These are phyloP conservation scores for Neurospora sublineolata DNA, from an alignment of 495 filamentous ascomycete species.

Conservation along the genomic window DNA sequence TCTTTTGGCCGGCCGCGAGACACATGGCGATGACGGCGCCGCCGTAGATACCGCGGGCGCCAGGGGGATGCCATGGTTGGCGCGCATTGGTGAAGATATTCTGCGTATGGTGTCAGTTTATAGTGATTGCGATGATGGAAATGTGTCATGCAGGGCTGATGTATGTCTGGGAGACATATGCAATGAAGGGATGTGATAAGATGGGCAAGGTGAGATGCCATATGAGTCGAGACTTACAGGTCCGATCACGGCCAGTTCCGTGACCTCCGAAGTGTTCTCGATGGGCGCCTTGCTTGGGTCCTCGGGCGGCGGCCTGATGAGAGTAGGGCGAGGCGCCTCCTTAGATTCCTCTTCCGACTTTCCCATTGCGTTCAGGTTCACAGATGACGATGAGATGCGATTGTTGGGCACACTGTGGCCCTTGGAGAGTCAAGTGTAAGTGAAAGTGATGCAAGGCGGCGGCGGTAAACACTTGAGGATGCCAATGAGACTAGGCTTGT, in stretches of 20 bases:
- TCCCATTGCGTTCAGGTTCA: background rate
- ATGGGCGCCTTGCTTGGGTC: slow-evolving; percentile 66
- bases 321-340: slow-evolving; percentile 37
- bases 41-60: slow-evolving; percentile 86
- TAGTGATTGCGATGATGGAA: background rate
- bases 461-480: background rate
- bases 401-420: background rate
- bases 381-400: background rate
- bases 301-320: slow-evolving; percentile 63
- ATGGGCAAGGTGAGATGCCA: background rate
- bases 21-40: slow-evolving; percentile 89
- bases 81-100: slow-evolving; percentile 90
- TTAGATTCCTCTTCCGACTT: background rate
- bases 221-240: slow-evolving; percentile 42
- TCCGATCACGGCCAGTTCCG: slow-evolving; percentile 64
- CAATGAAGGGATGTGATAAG: background rate
- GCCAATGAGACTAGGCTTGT: background rate
- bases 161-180: slow-evolving; percentile 4
- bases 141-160: background rate
- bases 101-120: slow-evolving; percentile 24
- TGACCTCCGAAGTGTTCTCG: slow-evolving; percentile 82
- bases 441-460: background rate
- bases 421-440: background rate
- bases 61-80: slow-evolving; percentile 79
- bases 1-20: slow-evolving; percentile 76